These are phyloP conservation scores for Rutidosis leptorrhynchoides DNA, from an alignment of 129 eudicot genomes.

Conservation along the genomic window DNA sequence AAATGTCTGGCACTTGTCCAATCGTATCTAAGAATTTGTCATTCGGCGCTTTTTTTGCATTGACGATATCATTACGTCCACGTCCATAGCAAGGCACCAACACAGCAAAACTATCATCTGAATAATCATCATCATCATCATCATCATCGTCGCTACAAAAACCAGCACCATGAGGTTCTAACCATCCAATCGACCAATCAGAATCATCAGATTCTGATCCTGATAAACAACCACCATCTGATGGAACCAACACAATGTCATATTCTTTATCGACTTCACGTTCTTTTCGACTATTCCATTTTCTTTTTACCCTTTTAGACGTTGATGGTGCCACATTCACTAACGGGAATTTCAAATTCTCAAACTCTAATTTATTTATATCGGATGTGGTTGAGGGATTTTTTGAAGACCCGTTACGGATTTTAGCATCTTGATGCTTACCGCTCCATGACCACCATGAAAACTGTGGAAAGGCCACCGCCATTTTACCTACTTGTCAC, in stretches of 20 bases:
- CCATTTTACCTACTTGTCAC: conserved; percentile 37
- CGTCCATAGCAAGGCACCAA: conserved; percentile 79
- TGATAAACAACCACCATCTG: conserved; percentile 78
- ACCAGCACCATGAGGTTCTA: conserved; percentile 82
- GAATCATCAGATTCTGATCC: conserved; percentile 91
- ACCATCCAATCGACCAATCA: conserved; percentile 92
- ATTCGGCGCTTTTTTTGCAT: conserved; percentile 28
- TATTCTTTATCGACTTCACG: conserved; percentile 70
- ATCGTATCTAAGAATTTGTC: conserved; percentile 35
- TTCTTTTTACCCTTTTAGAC: conserved; percentile 50
- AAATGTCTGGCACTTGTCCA: conserved; percentile 37
- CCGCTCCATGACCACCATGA: conserved; percentile 78
- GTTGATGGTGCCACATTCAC: conserved; percentile 38
- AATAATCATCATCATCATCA: conserved; percentile 51
- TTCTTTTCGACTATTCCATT: conserved; percentile 65
- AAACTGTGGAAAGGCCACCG: conserved; percentile 48
- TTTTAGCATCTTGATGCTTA: conserved; percentile 52
- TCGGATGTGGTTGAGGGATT: conserved; percentile 42
- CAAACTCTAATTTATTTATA: conserved; percentile 38
- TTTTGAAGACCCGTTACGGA: conserved; percentile 29
- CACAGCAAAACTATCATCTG: conserved; percentile 72
- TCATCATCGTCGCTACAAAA: conserved; percentile 69
- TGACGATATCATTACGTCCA: conserved; percentile 31
- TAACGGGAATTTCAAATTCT: conserved; percentile 43
- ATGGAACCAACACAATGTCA: conserved; percentile 77